phyloP scores from a whole-genome alignment of 2,329 filamentous ascomycete species.

The Colletotrichum navitas region DNA sequence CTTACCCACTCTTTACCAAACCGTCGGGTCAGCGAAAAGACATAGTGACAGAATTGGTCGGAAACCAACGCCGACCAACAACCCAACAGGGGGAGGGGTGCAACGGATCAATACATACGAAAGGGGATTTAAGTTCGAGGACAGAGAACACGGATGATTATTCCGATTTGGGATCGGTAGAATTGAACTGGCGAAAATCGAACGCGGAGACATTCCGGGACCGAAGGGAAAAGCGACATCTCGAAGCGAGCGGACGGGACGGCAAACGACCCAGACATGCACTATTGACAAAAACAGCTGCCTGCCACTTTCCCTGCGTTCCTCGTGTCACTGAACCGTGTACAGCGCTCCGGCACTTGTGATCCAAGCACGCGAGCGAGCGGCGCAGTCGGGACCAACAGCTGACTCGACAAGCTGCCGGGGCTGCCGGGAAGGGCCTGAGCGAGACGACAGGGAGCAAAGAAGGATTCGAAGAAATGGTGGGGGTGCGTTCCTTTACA shows the following conservation, averaged over 20 bases:
- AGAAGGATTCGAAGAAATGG: background rate
- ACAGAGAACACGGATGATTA: too few relatives aligned
- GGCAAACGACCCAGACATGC: conserved; percentile 6
- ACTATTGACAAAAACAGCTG: background rate
- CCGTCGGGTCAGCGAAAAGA: conserved; percentile 29
- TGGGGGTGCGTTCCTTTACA: background rate
- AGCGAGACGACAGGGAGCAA: too few relatives aligned
- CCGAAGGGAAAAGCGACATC: background rate
- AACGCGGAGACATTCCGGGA: background rate
- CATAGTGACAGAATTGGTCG: conserved; percentile 12
- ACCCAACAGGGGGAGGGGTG: background rate
- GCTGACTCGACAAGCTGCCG: background rate
- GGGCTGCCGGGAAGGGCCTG: background rate
- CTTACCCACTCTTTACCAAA: conserved; percentile 18
- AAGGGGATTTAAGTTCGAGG: background rate
- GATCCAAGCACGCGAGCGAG: conserved; percentile 7
- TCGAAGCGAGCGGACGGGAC: background rate
- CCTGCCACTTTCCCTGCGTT: background rate
- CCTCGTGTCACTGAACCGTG: conserved; percentile 5
- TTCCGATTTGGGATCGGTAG: background rate
- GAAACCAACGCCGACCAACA: background rate
- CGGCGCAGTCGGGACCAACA: conserved; percentile 13
- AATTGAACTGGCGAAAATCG: background rate
- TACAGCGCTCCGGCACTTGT: conserved; percentile 12
- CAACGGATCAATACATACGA: background rate